Evolutionary conservation across 495 filamentous ascomycete genomes (phyloP).

Genomic region (Talaromyces borbonicus): DNA sequence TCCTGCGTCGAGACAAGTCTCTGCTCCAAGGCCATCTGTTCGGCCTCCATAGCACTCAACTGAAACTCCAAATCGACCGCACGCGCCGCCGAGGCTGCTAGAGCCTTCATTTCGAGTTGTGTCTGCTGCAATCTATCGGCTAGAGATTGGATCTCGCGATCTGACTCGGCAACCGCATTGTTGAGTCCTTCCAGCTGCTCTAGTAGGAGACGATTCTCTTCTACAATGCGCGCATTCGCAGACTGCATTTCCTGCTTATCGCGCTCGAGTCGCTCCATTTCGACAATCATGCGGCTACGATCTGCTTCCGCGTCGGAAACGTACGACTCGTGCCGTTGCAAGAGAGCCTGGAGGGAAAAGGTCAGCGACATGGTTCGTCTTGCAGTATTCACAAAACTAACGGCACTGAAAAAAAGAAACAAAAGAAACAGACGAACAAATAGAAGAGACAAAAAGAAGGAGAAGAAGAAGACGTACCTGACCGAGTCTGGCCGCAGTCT

Average conservation of each 20-base stretch:
- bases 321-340: conserved; percentile 86
- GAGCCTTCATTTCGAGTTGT: conserved; percentile 60
- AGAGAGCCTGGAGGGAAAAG: conserved; percentile 72
- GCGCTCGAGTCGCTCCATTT: conserved; percentile 64
- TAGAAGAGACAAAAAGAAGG: conserved; percentile 8
- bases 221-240: conserved; percentile 59
- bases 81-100: conserved; percentile 61
- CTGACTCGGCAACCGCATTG: conserved; percentile 59
- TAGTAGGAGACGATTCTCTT: conserved; percentile 70
- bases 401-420: background rate
- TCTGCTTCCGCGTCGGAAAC: conserved; percentile 84
- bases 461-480: conserved; percentile 52
- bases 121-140: conserved; percentile 64
- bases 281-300: conserved; percentile 54
- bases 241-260: conserved; percentile 67
- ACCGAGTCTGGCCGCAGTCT: conserved; percentile 73
- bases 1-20: conserved; percentile 54
- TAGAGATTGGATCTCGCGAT: conserved; percentile 60
- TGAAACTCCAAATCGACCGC: conserved; percentile 72
- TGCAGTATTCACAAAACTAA: background rate
- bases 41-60: conserved; percentile 63
- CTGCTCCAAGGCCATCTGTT: conserved; percentile 63
- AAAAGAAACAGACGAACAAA: conserved; percentile 7
- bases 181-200: conserved; percentile 80
- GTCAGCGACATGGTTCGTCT: conserved; percentile 42